Conservation (phyloP, 1,284 basidiomycete species). For the Apiotrichum siamense region DNA sequence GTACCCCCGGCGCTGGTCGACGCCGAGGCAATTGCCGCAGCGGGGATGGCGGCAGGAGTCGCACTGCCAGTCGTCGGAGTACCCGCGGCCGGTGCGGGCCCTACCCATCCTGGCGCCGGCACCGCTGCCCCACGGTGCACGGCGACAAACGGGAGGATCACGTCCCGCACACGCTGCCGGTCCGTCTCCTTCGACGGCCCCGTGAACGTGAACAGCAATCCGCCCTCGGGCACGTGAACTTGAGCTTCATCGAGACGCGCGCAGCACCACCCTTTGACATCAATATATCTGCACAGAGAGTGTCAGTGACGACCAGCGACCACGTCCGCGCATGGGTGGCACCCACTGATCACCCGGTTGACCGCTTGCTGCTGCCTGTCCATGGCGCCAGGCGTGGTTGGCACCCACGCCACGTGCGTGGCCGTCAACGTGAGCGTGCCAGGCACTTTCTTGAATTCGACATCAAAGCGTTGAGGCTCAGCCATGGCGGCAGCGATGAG, state of each 20-base stretch:
- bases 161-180: slow-evolving; percentile 40
- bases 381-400: slow-evolving; percentile 31
- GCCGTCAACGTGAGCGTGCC: slow-evolving; percentile 40
- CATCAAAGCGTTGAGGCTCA: slow-evolving; percentile 25
- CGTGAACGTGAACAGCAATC: slow-evolving; percentile 44
- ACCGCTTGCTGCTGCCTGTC: slow-evolving; percentile 43
- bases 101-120: too few relatives aligned
- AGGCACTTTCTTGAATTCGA: slow-evolving; percentile 41
- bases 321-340: not conserved
- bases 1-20: too few relatives aligned
- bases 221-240: slow-evolving; percentile 41
- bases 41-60: too few relatives aligned
- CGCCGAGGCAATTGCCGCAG: too few relatives aligned
- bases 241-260: slow-evolving; percentile 37
- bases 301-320: too few relatives aligned
- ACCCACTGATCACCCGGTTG: slow-evolving; percentile 36
- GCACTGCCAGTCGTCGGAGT: too few relatives aligned
- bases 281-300: slow-evolving; percentile 43
- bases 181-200: slow-evolving; percentile 24
- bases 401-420: slow-evolving; percentile 41
- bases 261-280: slow-evolving; percentile 39
- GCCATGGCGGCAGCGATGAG: too few relatives aligned
- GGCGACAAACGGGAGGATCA: slow-evolving; percentile 41
- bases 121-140: slow-evolving; percentile 33
- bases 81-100: too few relatives aligned